Evolutionary conservation across 345 rosid genomes (phyloP).

Genomic region (Melaleuca alternifolia): DNA sequence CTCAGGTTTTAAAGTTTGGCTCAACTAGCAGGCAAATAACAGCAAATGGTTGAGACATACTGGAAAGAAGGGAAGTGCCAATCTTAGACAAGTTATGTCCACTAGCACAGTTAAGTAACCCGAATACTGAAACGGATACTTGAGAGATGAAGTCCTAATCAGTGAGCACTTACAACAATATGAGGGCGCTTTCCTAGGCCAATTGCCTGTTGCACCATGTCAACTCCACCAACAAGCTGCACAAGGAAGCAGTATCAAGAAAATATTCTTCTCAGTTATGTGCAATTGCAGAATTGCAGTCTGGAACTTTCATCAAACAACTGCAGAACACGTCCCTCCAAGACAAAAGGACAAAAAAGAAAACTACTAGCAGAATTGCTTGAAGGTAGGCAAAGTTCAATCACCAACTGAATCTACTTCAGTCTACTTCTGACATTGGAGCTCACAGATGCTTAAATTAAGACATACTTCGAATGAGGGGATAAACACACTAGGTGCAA

Average conservation of each 20-base stretch:
- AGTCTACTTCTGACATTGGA: neutral
- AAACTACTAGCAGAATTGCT: neutral
- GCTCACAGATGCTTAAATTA: neutral
- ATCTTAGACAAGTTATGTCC: neutral
- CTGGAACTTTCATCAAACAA: neutral
- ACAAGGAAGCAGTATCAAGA: neutral
- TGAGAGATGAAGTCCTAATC: neutral
- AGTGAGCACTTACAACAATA: conserved; percentile 43
- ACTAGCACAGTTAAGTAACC: neutral
- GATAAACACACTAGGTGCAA: neutral
- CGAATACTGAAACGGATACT: neutral
- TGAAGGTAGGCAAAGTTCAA: neutral
- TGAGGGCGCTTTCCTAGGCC: conserved; percentile 80
- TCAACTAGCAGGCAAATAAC: neutral
- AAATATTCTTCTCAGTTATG: neutral
- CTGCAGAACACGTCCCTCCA: neutral
- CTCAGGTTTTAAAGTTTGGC: neutral
- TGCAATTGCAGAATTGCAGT: neutral
- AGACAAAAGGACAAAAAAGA: neutral
- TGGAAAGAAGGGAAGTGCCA: neutral
- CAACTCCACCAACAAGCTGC: conserved; percentile 93
- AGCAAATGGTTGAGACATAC: neutral
- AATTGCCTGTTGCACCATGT: conserved; percentile 73
- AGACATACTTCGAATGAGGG: neutral
- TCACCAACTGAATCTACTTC: neutral